Evolutionary conservation across 1,284 basidiomycete species (phyloP), one percentile per base, ranked within the genome.

Genomic region (Boletus semigastroideus): DNA sequence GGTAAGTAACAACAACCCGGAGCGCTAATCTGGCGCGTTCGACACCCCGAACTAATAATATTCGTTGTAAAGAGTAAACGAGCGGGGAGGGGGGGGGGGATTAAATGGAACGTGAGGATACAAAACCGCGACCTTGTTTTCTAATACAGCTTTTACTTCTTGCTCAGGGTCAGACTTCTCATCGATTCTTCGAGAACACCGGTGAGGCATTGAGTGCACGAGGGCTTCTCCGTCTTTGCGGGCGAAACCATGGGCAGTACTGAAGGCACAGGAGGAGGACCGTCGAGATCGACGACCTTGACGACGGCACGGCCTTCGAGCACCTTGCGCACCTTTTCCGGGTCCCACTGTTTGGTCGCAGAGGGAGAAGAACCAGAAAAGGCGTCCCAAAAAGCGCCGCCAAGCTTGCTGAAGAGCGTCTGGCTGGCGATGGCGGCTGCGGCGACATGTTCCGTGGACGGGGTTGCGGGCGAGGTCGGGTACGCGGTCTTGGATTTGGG

Each of bases 321-420:
- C 30, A 91, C 86, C 56, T 78, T 80, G 57, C 83, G 74, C 4
- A 91, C 86, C 71, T 91, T 91, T 54, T 90, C 87, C 49, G 80
- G 77, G 62, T 91, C 89, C 80, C 79, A 83, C 41, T 72, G 69
- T 36, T 63, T 61, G 55, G 48, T 27, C 50, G 54, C 46, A 59
- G 59, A 59, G 1, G 54, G 12, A 38, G 72, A 57, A 2, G 71
- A 63, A 22, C 82, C 82, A 14, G 83, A 78, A 70, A 91, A 91
- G 27, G 88, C 89, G 56, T 90, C 87, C 87, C 87, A 90, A 70
- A 91, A 90, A 39, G 88, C 86, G 25, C 72, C 67, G 14, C 86
- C 84, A 28, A 91, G 75, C 60, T 82, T 84, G 65, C 74, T 71
- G 45, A 87, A 63, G 28, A 91, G 68, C 0, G 88, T 89, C 68